Percentiles rank a stretch among this genome's conserved stretches.
These are phyloP conservation scores for Populus hybrid DNA, from an alignment of 441 rosid species.

Conservation along the genomic window DNA sequence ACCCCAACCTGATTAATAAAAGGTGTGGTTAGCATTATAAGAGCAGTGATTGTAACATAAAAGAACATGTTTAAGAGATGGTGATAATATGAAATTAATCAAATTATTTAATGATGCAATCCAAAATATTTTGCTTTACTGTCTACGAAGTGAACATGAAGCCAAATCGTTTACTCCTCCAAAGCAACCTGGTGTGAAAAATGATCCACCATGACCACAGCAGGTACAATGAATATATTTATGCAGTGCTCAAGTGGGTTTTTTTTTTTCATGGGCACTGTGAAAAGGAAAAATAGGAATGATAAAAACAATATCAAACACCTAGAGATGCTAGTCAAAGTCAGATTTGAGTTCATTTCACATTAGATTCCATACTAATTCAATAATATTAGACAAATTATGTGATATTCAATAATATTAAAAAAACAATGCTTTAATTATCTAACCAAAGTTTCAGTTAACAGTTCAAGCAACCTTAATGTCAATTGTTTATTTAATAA, in stretches of 20 bases:
- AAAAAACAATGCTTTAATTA: not conserved
- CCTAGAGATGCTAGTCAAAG: not conserved
- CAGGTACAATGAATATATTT: not conserved
- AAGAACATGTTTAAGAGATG: not conserved
- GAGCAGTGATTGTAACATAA: not conserved
- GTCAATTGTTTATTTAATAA: not conserved
- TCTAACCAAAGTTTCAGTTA: not conserved
- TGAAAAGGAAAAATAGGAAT: not conserved
- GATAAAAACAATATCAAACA: not conserved
- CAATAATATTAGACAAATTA: too few species aligned
- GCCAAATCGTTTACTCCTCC: not conserved
- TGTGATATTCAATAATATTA: not conserved
- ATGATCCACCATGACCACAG: not conserved
- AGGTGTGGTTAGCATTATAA: slow-evolving; percentile 19
- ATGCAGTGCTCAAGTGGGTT: not conserved
- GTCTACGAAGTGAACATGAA: not conserved
- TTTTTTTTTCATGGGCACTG: not conserved
- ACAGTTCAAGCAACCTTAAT: not conserved
- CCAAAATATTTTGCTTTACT: not conserved
- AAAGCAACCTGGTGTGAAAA: not conserved
- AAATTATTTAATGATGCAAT: not conserved
- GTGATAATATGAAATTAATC: not conserved
- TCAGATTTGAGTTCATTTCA: not conserved
- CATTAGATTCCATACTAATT: too few species aligned
- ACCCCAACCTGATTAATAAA: slow-evolving; percentile 81